Evolutionary conservation across 768 basidiomycete species (phyloP).

Genomic region (Mycena metata): DNA sequence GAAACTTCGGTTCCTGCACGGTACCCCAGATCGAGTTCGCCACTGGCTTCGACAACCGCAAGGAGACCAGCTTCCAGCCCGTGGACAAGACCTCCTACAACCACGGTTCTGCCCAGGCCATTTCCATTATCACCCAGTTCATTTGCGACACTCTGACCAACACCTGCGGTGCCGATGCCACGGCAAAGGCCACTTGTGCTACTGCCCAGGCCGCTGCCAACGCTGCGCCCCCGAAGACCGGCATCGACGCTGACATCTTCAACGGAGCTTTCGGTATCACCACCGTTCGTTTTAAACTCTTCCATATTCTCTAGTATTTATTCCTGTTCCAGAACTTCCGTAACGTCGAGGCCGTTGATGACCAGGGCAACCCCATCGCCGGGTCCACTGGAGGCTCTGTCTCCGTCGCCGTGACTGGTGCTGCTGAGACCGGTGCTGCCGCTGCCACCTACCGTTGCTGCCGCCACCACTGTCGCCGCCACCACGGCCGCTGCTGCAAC

Average conservation of each 20-base stretch:
- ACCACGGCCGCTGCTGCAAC: conserved; percentile 36
- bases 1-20: conserved; percentile 64
- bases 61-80: conserved; percentile 72
- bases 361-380: conserved; percentile 43
- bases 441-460: conserved; percentile 8
- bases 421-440: conserved; percentile 34
- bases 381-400: conserved; percentile 37
- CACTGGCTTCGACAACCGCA: conserved; percentile 67
- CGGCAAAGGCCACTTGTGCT: conserved; percentile 64
- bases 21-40: conserved; percentile 72
- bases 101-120: conserved; percentile 73
- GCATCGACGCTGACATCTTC: conserved; percentile 73
- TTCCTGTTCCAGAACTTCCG: conserved; percentile 56
- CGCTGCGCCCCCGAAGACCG: conserved; percentile 57
- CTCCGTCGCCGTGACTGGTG: conserved; percentile 21
- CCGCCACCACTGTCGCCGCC: conserved; percentile 28
- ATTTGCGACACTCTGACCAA: conserved; percentile 70
- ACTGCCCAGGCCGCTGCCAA: conserved; percentile 57
- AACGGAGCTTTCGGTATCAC: conserved; percentile 69
- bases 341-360: conserved; percentile 42
- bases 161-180: conserved; percentile 67
- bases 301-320: conserved; percentile 5
- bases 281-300: conserved; percentile 51
- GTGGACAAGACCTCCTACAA: conserved; percentile 63
- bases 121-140: conserved; percentile 68